Evolutionary conservation across 805 yeast genomes (phyloP), one percentile per base, ranked within the genome.

Genomic region (Saccharomycopsis fodiens): DNA sequence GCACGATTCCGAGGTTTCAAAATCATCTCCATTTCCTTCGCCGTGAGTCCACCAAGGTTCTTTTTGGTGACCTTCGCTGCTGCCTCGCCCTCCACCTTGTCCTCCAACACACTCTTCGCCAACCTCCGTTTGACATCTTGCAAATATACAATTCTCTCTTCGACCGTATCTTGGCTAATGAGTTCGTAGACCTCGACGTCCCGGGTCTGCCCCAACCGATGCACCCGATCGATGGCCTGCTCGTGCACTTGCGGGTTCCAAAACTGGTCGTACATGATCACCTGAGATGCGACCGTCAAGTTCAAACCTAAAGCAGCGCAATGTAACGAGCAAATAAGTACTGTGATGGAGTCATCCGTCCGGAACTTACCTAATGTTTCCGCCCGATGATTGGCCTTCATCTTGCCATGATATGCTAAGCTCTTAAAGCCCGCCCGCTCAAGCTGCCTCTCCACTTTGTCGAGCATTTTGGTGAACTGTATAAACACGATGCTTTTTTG

Each of bases 221-320:
- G 73, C 7, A 71, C 77, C 21, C 77, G 62, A 47, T 70, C 77
- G 44, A 74, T 64, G 1, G 78, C 78, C 50, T 73, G 78, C 48
- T 68, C 73, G 2, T 58, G 62, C n/a, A 72, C 59, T 62, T 69
- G 70, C 16, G 74, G 76, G 54, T 72, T 72, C 74, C 74, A 71
- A 73, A 75, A 71, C 4, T 73, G 73, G 46, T 71, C 75, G 6
- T 62, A 42, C 37, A 71, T 46, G 1, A 70, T 54, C 12, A 71
- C 73, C 34, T 63, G 64, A 19, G 66, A 64, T 4, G 76, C 76
- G 23, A 57, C 47, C 1, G 69, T 65, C 39, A 70, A 54, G 47
- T 70, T 70, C 39, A 70, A 58, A 5, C 76, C 76, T 4, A 70
- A 60, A 1, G 76, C 67, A 2, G 73, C 74, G 25, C 73, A 61